Conservation (phyloP, 2,329 filamentous ascomycete species). For the Xylariales sp. region DNA sequence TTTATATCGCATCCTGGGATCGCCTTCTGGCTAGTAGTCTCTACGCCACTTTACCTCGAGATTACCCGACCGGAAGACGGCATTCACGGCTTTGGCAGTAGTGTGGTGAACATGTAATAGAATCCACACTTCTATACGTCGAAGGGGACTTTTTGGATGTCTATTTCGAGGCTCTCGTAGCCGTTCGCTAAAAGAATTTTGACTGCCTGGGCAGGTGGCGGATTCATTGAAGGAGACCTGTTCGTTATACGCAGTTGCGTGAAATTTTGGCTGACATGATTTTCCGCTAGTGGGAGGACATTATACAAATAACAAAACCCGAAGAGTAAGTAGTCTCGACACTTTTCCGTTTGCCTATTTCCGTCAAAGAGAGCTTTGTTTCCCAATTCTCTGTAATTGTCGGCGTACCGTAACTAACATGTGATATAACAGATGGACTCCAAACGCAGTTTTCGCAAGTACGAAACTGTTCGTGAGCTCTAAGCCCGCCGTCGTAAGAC, state of each 20-base stretch:
- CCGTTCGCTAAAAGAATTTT: not conserved
- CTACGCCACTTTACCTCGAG: not conserved
- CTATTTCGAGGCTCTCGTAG: not conserved
- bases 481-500: constrained; percentile 81
- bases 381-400: not conserved
- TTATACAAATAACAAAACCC: constrained; percentile 85
- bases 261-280: not conserved
- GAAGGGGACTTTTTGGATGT: not conserved
- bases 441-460: constrained; percentile 86
- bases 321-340: constrained; percentile 56
- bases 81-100: not conserved
- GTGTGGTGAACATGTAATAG: not conserved
- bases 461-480: constrained; percentile 92
- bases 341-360: not conserved
- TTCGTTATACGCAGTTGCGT: not conserved
- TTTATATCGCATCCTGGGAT: not conserved
- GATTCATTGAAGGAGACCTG: not conserved
- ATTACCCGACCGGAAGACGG: too few species aligned
- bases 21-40: not conserved
- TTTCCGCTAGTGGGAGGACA: constrained; percentile 76
- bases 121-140: not conserved
- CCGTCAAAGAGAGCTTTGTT: not conserved
- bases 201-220: not conserved
- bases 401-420: constrained; percentile 5
- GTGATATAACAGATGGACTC: constrained; percentile 61